Evolutionary conservation across 306 rosid species (phyloP).

Genomic region (Amphicarpaea edgeworthii): DNA sequence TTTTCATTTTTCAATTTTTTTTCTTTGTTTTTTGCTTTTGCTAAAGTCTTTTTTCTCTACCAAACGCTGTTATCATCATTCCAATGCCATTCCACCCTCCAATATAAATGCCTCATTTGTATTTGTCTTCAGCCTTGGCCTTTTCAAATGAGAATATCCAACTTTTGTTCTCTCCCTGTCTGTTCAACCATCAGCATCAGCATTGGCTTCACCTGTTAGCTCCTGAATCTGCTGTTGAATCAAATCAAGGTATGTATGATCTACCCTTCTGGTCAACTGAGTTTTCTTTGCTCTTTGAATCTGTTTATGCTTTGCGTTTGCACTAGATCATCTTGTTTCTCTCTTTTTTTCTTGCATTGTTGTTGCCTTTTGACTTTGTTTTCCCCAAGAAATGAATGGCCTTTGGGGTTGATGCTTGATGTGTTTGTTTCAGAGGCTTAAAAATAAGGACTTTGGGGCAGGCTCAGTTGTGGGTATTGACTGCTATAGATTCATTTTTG

Average conservation of each 20-base stretch:
- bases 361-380: neutral
- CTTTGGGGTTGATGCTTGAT: slow-evolving; percentile 27
- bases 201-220: slow-evolving; percentile 25
- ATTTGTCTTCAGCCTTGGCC: neutral
- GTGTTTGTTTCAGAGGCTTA: slow-evolving; percentile 36
- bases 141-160: slow-evolving; percentile 54
- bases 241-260: slow-evolving; percentile 51
- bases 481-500: neutral
- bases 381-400: neutral
- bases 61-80: slow-evolving; percentile 40
- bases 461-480: neutral
- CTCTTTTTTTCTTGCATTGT: neutral
- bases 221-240: slow-evolving; percentile 39
- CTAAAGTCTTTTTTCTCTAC: slow-evolving; percentile 40
- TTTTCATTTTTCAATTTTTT: neutral
- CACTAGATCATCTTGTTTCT: slow-evolving; percentile 5
- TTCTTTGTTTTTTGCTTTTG: slow-evolving; percentile 19
- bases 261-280: slow-evolving; percentile 35
- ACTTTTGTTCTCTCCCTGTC: slow-evolving; percentile 56
- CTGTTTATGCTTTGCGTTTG: slow-evolving; percentile 31
- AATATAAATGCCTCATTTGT: slow-evolving; percentile 30
- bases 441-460: slow-evolving; percentile 1
- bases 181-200: slow-evolving; percentile 37
- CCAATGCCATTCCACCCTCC: slow-evolving; percentile 32
- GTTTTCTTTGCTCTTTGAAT: slow-evolving; percentile 1